phyloP scores from a whole-genome alignment of 2,329 filamentous ascomycete species.

The Aspergillus niger region DNA sequence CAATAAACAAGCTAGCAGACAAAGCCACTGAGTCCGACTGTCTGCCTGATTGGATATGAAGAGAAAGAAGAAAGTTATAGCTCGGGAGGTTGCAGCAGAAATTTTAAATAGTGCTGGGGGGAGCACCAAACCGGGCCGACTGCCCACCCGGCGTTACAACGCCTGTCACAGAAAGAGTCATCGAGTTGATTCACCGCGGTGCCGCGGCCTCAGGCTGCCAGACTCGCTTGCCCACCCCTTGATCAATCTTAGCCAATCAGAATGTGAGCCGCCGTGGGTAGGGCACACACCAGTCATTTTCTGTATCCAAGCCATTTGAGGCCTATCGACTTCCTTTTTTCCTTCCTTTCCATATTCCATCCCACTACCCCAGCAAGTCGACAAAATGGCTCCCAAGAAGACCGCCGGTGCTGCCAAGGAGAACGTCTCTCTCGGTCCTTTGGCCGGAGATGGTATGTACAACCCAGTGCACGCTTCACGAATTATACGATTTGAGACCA shows the following conservation, averaged over 20 bases:
- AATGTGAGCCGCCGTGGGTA: constrained; percentile 22
- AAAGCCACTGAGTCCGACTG: neutral
- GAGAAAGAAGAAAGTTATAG: neutral
- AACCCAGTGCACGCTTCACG: neutral
- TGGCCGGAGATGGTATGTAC: constrained; percentile 85
- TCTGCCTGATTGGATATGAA: neutral
- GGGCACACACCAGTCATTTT: constrained; percentile 44
- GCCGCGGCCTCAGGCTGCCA: constrained; percentile 19
- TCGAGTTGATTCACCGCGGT: constrained; percentile 9
- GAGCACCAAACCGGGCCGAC: constrained; percentile 37
- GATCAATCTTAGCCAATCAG: constrained; percentile 33
- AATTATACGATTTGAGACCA: too few relatives aligned
- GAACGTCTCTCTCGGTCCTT: constrained; percentile 97
- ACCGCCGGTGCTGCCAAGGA: constrained; percentile 77
- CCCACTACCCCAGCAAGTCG: constrained; percentile 45
- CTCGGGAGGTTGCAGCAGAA: neutral
- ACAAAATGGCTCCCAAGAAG: constrained; percentile 90
- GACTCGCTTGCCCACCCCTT: constrained; percentile 31
- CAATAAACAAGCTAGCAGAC: neutral
- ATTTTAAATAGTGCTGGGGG: constrained; percentile 29
- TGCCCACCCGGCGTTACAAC: constrained; percentile 1
- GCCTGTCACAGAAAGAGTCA: constrained; percentile 1
- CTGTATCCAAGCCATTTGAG: constrained; percentile 21
- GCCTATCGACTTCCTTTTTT: constrained; percentile 16
- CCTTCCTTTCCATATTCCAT: constrained; percentile 44